phyloP scores from a whole-genome alignment of 345 rosid genomes.

The Carallia pectinifolia region DNA sequence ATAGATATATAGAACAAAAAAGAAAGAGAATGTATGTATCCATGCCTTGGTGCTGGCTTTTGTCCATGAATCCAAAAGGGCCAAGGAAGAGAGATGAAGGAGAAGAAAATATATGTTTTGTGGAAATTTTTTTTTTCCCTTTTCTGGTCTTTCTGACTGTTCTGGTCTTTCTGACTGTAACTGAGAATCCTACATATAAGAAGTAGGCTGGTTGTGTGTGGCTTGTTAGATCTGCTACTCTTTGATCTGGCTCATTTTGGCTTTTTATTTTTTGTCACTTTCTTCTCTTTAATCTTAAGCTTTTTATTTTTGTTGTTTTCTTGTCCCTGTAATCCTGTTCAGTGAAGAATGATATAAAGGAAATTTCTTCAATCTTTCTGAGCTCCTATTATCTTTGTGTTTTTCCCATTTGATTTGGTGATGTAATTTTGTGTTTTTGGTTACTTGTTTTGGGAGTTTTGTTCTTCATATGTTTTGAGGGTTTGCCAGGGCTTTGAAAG shows the following conservation, averaged over 20 bases:
- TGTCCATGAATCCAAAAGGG: neutral
- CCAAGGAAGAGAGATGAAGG: neutral
- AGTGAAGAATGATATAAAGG: neutral
- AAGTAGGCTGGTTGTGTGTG: neutral
- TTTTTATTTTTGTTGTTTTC: neutral
- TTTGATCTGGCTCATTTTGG: neutral
- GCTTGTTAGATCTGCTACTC: neutral
- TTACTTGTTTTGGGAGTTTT: neutral
- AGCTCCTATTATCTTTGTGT: neutral
- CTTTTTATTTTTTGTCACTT: too few relatives aligned
- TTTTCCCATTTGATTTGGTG: neutral
- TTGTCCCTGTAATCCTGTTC: too few relatives aligned
- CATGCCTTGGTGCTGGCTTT: constrained; percentile 5
- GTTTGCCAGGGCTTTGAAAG: neutral
- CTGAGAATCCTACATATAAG: neutral
- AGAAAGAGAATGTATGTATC: neutral
- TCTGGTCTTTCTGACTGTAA: too few relatives aligned
- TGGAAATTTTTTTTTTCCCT: neutral
- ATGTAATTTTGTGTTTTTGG: neutral
- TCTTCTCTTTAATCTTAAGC: neutral
- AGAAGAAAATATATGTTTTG: constrained; percentile 9
- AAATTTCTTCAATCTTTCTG: neutral
- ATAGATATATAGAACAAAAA: neutral
- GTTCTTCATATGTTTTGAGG: neutral
- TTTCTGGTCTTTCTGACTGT: too few relatives aligned